Evolutionary conservation across 2,329 filamentous ascomycete genomes (phyloP), one percentile per base, ranked within the genome.

Genomic region (Ophiocordyceps camponoti-rufipedis): DNA sequence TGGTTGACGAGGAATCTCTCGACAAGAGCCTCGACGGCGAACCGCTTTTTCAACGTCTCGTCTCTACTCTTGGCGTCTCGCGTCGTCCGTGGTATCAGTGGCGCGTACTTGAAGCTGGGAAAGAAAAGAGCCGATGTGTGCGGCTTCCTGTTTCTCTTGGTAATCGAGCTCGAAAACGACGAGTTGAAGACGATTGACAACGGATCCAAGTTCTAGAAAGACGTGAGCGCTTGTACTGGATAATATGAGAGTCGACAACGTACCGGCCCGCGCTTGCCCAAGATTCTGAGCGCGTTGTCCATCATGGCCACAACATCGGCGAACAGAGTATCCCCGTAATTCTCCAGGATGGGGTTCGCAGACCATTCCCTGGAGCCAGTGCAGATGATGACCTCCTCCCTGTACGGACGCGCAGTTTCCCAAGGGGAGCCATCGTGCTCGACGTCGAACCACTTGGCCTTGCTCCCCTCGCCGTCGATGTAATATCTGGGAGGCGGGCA

Each of bases 341-440:
- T 75, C 48, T 93, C 86, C 23, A 94, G 80, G 58, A 94, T 87
- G 50, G 95, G 93, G 47, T 76, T 75, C 56, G 82, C 88, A 28
- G 71, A 68, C 88, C 88, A 95, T 63, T 94, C 84, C 29, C 71
- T 65, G 49, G 78, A 75, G 5, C 85, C 87, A 0, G 87, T 94
- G 50, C 82, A 88, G 13, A 95, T 70, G 10, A 96, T 62, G 4
- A 95, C 74, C 53, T 95, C 87, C 61, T 93, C 81, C 1, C 78
- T 71, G 58, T 94, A 94, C 1, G 72, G 68, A 2, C 82, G 70
- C 64, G 94, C 88, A 6, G 82, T 81, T 12, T 84, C 84, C 56
- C 83, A 80, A 41, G 95, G 66, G 16, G 73, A 69, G 38, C 74
- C 74, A 49, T 75, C 71, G 53, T 72, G 70, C 57, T 95, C 87